Conservation (phyloP, 169 alveolate species). For the Plasmodium fragile region DNA sequence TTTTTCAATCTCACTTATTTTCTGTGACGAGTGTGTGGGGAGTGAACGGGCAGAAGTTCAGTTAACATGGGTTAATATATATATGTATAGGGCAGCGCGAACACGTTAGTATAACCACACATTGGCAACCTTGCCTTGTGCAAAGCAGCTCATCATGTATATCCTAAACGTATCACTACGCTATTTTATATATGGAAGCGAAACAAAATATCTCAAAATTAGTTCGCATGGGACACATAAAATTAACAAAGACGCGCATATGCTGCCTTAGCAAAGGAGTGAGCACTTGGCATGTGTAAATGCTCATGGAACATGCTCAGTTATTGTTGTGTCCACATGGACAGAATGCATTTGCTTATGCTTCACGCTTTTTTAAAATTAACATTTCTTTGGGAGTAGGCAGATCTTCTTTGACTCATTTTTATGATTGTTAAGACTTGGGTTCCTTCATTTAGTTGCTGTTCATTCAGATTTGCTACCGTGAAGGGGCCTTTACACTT, state of each 20-base stretch:
- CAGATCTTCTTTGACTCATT: slow-evolving; percentile 40
- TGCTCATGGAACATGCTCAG: neutral
- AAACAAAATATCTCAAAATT: neutral
- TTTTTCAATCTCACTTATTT: slow-evolving; percentile 74
- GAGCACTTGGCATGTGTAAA: neutral
- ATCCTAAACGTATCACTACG: neutral
- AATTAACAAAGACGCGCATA: neutral
- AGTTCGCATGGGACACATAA: neutral
- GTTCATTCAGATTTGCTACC: slow-evolving; percentile 2
- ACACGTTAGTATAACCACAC: neutral
- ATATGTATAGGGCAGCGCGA: neutral
- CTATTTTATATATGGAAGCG: neutral
- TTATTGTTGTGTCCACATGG: neutral
- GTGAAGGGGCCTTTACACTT: neutral
- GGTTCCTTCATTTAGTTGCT: neutral
- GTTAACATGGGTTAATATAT: neutral
- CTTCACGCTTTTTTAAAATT: slow-evolving; percentile 15
- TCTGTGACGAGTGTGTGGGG: slow-evolving; percentile 13
- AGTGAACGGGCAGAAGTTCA: neutral
- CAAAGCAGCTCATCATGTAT: neutral
- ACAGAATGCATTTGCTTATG: neutral
- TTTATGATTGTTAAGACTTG: neutral
- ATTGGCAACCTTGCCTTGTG: neutral
- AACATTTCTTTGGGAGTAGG: slow-evolving; percentile 69
- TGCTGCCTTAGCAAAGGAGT: neutral